Conservation (phyloP, 2,329 filamentous ascomycete genomes). For the Paecilomyces niveus region DNA sequence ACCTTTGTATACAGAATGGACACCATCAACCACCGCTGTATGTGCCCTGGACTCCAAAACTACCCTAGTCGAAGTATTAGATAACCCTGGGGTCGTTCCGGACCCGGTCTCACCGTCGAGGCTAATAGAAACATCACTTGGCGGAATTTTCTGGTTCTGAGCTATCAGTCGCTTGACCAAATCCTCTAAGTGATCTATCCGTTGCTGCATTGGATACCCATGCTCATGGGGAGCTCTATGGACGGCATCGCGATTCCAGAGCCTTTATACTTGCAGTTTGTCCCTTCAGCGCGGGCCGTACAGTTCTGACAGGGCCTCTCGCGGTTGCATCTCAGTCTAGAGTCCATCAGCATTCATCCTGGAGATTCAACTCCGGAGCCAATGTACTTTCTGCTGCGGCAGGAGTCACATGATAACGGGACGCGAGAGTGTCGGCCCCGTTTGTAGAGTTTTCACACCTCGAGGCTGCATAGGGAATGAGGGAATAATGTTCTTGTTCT, state of each 20-base stretch:
- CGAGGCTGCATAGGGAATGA: too few relatives aligned
- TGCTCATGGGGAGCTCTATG: neutral
- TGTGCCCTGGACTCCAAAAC: neutral
- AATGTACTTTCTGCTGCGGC: neutral
- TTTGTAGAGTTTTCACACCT: too few relatives aligned
- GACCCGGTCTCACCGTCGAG: neutral
- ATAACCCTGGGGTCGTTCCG: neutral
- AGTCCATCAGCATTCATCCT: neutral
- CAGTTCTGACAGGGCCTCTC: neutral
- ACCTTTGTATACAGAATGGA: conserved; percentile 6
- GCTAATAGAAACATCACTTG: neutral
- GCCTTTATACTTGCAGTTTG: neutral
- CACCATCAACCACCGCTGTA: conserved; percentile 5
- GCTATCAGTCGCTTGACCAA: neutral
- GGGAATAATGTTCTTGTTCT: too few relatives aligned
- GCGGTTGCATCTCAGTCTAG: neutral
- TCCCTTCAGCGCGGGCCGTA: neutral
- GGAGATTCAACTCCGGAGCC: neutral
- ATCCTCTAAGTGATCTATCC: neutral
- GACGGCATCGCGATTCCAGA: neutral
- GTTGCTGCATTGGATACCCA: neutral
- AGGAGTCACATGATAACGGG: neutral
- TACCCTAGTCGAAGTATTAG: neutral
- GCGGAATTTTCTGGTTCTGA: neutral
- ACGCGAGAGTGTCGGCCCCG: too few relatives aligned